Percentiles rank a stretch among this genome's conserved stretches.
Conservation (phyloP, 805 yeast genomes). For the Lipomyces sp. region DNA sequence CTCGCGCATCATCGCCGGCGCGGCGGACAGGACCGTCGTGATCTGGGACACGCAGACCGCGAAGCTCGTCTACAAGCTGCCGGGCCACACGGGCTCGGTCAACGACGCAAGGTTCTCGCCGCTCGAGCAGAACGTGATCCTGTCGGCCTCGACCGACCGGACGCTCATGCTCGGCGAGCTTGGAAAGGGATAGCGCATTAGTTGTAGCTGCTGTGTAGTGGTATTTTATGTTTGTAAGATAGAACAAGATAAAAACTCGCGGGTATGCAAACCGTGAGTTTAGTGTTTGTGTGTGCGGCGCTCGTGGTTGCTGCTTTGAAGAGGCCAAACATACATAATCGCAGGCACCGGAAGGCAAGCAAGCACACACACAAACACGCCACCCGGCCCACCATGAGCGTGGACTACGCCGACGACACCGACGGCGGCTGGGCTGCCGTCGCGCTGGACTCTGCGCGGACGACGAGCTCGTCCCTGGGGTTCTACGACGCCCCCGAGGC, state of each 20-base stretch:
- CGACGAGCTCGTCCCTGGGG: too few species aligned
- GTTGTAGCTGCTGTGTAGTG: neutral
- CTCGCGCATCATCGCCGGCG: conserved; percentile 52
- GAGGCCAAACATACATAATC: too few species aligned
- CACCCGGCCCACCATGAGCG: too few species aligned
- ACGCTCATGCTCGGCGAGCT: conserved; percentile 31
- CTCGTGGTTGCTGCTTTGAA: too few species aligned
- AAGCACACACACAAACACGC: too few species aligned
- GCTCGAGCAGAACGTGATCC: conserved; percentile 36
- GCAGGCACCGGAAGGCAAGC: too few species aligned
- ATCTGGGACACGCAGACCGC: conserved; percentile 59
- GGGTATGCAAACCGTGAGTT: too few species aligned
- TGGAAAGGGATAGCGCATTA: conserved; percentile 3
- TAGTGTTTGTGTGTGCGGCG: too few species aligned
- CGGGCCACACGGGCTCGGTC: conserved; percentile 63
- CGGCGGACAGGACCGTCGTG: conserved; percentile 56
- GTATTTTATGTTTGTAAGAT: neutral
- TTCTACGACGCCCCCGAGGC: too few species aligned
- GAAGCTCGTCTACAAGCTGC: conserved; percentile 46
- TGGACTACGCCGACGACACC: too few species aligned
- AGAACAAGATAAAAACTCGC: neutral
- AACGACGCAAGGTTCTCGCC: conserved; percentile 59
- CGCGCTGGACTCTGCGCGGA: too few species aligned
- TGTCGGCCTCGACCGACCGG: conserved; percentile 27
- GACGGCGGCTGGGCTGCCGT: too few species aligned